phyloP scores from a whole-genome alignment of 257 asterid species.

The Verbena officinalis region DNA sequence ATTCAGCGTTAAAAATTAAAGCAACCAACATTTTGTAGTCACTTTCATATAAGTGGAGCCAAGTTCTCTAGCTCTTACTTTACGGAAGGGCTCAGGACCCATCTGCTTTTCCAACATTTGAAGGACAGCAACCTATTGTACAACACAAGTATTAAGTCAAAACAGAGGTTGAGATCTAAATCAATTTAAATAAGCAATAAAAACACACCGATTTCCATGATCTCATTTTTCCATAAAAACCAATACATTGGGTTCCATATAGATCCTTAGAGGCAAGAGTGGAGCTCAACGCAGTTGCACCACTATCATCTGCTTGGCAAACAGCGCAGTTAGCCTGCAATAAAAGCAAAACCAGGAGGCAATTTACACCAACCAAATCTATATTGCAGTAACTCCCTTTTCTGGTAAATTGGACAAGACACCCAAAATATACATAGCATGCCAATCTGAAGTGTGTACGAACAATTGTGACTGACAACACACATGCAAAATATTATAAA shows the following conservation, averaged over 20 bases:
- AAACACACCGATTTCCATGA: slow-evolving; percentile 97
- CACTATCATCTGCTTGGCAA: slow-evolving; percentile 91
- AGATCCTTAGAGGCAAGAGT: slow-evolving; percentile 80
- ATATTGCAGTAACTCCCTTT: slow-evolving; percentile 14
- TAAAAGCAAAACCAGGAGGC: slow-evolving; percentile 25
- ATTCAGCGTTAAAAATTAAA: slow-evolving; percentile 10
- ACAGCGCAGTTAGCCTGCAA: slow-evolving; percentile 93
- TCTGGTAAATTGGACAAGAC: slow-evolving; percentile 14
- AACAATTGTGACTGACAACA: not conserved
- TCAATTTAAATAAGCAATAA: slow-evolving; percentile 21
- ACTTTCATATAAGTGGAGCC: slow-evolving; percentile 2
- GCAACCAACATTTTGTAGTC: slow-evolving; percentile 21
- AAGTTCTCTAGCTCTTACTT: slow-evolving; percentile 54
- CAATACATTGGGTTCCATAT: slow-evolving; percentile 90
- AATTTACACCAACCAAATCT: slow-evolving; percentile 24
- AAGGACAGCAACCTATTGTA: slow-evolving; percentile 82
- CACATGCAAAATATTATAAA: not conserved
- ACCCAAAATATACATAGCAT: slow-evolving; percentile 14
- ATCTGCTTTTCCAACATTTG: slow-evolving; percentile 99
- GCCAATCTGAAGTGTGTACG: not conserved
- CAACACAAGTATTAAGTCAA: slow-evolving; percentile 17
- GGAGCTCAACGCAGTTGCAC: slow-evolving; percentile 90
- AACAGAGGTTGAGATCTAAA: slow-evolving; percentile 13
- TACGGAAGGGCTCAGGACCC: slow-evolving; percentile 99
- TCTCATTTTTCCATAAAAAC: slow-evolving; percentile 95